These are phyloP conservation scores for Trametes sanguinea DNA, from an alignment of 768 basidiomycete genomes.

Conservation along the genomic window DNA sequence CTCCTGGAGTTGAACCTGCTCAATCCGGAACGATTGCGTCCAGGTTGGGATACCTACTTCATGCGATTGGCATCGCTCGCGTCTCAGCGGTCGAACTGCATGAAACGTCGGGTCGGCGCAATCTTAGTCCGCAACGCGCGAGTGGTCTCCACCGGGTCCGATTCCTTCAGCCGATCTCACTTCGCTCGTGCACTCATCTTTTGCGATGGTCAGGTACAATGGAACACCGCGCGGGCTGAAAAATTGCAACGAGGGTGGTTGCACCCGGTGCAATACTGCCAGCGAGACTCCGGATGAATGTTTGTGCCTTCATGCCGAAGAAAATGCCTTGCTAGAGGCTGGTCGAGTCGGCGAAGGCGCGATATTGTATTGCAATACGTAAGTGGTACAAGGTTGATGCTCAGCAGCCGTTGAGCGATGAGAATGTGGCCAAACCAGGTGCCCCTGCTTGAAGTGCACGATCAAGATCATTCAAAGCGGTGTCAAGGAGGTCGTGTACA, in stretches of 20 bases:
- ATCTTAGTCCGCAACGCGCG: constrained; percentile 85
- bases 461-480: constrained; percentile 98
- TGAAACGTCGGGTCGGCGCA: constrained; percentile 96
- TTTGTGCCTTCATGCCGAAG: constrained; percentile 95
- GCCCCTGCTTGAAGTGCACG: constrained; percentile 94
- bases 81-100: constrained; percentile 89
- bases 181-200: background rate
- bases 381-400: constrained; percentile 32
- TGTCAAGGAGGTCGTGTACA: constrained; percentile 90
- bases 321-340: constrained; percentile 94
- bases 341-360: constrained; percentile 82
- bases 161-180: background rate
- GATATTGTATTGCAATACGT: constrained; percentile 99
- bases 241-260: constrained; percentile 95
- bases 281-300: constrained; percentile 68
- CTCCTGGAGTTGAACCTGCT: constrained; percentile 70
- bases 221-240: constrained; percentile 88
- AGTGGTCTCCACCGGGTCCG: constrained; percentile 77
- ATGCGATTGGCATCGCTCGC: constrained; percentile 95
- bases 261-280: constrained; percentile 71
- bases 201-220: constrained; percentile 66
- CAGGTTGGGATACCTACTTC: constrained; percentile 95
- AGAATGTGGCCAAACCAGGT: constrained; percentile 48
- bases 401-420: constrained; percentile 3
- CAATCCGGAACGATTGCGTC: constrained; percentile 75